phyloP scores from a whole-genome alignment of 2,329 filamentous ascomycete species.

The Zymoseptoria passerinii region DNA sequence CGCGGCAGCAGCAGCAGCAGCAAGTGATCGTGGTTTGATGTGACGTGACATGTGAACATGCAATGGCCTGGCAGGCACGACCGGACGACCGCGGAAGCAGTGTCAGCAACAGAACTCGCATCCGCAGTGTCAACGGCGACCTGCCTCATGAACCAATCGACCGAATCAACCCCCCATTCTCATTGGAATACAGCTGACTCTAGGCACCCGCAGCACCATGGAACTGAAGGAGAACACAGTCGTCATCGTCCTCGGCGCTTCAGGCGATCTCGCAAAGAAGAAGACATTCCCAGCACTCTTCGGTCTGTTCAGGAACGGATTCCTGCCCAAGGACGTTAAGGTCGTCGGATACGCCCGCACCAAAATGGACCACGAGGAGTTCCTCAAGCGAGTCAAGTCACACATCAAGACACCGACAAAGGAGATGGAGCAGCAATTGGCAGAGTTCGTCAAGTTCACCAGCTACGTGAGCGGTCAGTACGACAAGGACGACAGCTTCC shows the following conservation, averaged over 20 bases:
- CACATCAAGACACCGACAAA: constrained; percentile 99
- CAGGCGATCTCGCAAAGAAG: constrained; percentile 97
- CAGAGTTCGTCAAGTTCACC: constrained; percentile 81
- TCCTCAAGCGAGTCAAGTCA: constrained; percentile 85
- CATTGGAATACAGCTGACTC: neutral
- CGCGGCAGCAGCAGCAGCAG: neutral
- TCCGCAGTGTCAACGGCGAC: neutral
- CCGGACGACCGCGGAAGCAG: neutral
- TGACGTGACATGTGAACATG: neutral
- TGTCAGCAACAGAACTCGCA: neutral
- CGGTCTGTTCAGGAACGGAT: constrained; percentile 96
- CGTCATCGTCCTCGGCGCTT: constrained; percentile 93
- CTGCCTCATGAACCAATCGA: neutral
- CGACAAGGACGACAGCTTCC: constrained; percentile 91
- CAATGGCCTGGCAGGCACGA: neutral
- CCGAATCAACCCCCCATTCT: neutral
- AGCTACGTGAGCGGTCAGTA: constrained; percentile 96
- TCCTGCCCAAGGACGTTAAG: constrained; percentile 89
- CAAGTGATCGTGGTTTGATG: neutral
- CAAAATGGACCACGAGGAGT: constrained; percentile 98
- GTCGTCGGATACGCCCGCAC: constrained; percentile 98
- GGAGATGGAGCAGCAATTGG: constrained; percentile 89
- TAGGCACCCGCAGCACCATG: constrained; percentile 52
- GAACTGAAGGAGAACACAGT: constrained; percentile 98
- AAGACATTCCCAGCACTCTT: constrained; percentile 99